Percentiles rank a stretch among this genome's conserved stretches.
Conservation (phyloP, 2,329 filamentous ascomycete species). For the Thielaviopsis euricoi region DNA sequence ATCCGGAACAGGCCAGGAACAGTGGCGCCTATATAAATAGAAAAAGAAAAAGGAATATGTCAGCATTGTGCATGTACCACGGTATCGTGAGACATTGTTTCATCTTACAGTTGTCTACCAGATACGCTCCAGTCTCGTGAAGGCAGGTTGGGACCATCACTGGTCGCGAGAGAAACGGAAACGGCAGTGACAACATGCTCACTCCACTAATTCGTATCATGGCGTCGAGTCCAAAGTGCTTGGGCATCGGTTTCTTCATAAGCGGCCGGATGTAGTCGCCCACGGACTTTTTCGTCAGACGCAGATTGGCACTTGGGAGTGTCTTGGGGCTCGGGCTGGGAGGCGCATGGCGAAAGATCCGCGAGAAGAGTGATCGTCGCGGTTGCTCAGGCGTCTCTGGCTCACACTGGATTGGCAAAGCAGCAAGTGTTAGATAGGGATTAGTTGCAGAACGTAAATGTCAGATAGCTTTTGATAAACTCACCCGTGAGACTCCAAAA, state of each 20-base stretch:
- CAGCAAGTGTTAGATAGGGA: background rate
- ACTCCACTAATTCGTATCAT: conserved; percentile 47
- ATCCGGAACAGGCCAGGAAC: conserved; percentile 47
- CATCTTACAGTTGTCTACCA: conserved; percentile 40
- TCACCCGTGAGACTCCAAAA: conserved; percentile 20
- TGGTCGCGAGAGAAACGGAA: conserved; percentile 38
- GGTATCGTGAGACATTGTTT: background rate
- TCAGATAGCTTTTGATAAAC: conserved; percentile 11
- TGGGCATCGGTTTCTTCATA: conserved; percentile 11
- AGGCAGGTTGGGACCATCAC: conserved; percentile 48
- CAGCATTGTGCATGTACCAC: background rate
- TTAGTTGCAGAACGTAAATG: background rate
- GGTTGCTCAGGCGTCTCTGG: conserved; percentile 10
- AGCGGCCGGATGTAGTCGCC: conserved; percentile 10
- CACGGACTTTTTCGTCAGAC: conserved; percentile 9
- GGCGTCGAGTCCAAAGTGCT: conserved; percentile 31
- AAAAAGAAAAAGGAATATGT: background rate
- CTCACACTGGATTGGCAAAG: conserved; percentile 14
- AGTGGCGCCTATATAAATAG: conserved; percentile 18
- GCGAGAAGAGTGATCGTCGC: conserved; percentile 9
- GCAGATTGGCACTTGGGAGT: background rate
- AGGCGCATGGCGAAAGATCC: conserved; percentile 4
- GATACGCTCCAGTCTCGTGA: conserved; percentile 47
- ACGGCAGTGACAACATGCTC: conserved; percentile 42
- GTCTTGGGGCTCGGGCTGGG: conserved; percentile 1